These are phyloP conservation scores for Monascus ruber DNA, from an alignment of 2,329 filamentous ascomycete species.

Conservation along the genomic window DNA sequence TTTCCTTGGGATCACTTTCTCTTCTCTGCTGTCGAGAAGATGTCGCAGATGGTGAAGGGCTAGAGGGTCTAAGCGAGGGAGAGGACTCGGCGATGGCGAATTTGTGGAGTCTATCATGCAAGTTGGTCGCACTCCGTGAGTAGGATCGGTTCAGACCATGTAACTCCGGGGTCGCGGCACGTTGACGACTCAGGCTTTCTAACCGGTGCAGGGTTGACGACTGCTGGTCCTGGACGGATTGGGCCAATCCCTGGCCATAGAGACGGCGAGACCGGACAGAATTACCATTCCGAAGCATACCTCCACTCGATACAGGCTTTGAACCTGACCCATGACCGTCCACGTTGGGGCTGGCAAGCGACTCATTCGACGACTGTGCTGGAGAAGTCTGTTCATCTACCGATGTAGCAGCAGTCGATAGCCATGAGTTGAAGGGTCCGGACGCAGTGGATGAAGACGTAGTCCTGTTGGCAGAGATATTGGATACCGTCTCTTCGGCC, in stretches of 20 bases:
- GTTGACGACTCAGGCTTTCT: constrained; percentile 62
- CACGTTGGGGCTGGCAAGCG: constrained; percentile 7
- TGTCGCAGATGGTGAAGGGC: constrained; percentile 31
- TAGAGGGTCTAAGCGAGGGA: constrained; percentile 19
- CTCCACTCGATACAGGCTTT: constrained; percentile 14
- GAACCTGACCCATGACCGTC: constrained; percentile 13
- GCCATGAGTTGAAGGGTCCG: constrained; percentile 54
- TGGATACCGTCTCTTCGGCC: constrained; percentile 38
- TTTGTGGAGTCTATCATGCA: constrained; percentile 41
- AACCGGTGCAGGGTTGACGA: constrained; percentile 64
- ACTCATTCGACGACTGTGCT: constrained; percentile 10
- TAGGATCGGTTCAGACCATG: constrained; percentile 35
- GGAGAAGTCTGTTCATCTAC: constrained; percentile 58
- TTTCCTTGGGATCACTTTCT: constrained; percentile 21
- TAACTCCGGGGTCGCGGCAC: constrained; percentile 44
- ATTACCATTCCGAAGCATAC: constrained; percentile 46
- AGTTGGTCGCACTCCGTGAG: constrained; percentile 53
- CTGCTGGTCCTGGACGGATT: constrained; percentile 72
- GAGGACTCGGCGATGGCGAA: constrained; percentile 17
- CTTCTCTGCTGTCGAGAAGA: constrained; percentile 27
- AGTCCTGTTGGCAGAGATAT: constrained; percentile 62
- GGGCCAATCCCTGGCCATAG: constrained; percentile 72
- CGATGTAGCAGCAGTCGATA: constrained; percentile 81
- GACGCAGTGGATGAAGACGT: constrained; percentile 79
- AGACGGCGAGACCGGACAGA: constrained; percentile 62